Evolutionary conservation across 192 early-diverging fungal genomes (phyloP).

Genomic region (Chytriomyces sp.): DNA sequence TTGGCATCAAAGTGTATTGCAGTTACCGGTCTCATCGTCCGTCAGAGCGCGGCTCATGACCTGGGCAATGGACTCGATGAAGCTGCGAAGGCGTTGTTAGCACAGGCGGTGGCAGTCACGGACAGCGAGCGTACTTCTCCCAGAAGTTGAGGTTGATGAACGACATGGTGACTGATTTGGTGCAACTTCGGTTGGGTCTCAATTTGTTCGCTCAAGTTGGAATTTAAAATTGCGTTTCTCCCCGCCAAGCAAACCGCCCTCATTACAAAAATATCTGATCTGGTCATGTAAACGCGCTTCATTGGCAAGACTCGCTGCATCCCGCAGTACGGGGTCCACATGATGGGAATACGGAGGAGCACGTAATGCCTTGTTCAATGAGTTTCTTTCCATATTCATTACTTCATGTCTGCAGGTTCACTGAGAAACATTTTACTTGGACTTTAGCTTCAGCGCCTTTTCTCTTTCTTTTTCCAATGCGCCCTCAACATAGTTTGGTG

Average conservation of each 20-base stretch:
- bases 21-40: constrained; percentile 38
- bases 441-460: neutral
- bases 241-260: neutral
- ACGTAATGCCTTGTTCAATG: neutral
- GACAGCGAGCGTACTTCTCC: constrained; percentile 5
- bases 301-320: neutral
- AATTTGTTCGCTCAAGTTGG: neutral
- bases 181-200: neutral
- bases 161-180: neutral
- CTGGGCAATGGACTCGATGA: constrained; percentile 39
- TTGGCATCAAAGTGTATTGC: neutral
- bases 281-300: neutral
- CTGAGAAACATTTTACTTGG: neutral
- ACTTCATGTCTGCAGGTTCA: neutral
- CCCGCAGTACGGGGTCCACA: neutral
- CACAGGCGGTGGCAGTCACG: neutral
- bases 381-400: neutral
- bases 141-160: constrained; percentile 29
- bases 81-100: constrained; percentile 3
- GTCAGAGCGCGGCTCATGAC: constrained; percentile 45
- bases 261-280: neutral
- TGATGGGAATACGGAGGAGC: neutral
- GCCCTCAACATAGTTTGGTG: constrained; percentile 76
- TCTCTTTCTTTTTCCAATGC: constrained; percentile 14
- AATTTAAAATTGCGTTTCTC: neutral